Conservation (phyloP, 2,329 filamentous ascomycete species). For the Calycina herbarum region DNA sequence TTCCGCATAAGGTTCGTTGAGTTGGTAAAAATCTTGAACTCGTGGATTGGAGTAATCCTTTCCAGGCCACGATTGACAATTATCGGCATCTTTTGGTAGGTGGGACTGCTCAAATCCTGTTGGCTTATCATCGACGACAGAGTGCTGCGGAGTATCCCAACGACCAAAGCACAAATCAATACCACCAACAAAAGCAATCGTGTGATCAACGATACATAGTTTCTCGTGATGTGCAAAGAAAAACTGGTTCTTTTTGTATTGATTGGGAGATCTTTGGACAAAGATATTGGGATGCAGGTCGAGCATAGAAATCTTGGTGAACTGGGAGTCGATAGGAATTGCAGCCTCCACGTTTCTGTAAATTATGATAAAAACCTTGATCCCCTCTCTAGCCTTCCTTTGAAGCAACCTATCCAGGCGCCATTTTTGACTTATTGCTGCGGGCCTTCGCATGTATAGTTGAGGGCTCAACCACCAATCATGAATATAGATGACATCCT, state of each 20-base stretch:
- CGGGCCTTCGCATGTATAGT: conserved; percentile 88
- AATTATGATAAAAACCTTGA: conserved; percentile 97
- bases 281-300: conserved; percentile 96
- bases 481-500: conserved; percentile 97
- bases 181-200: conserved; percentile 91
- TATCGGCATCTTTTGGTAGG: conserved; percentile 81
- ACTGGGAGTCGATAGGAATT: conserved; percentile 96
- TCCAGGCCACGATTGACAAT: conserved; percentile 94
- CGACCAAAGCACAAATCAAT: conserved; percentile 96
- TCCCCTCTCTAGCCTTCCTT: conserved; percentile 88
- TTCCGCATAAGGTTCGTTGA: conserved; percentile 94
- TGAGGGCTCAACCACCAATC: conserved; percentile 99
- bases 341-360: conserved; percentile 98
- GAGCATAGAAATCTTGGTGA: conserved; percentile 93
- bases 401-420: conserved; percentile 90
- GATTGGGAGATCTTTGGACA: conserved; percentile 92
- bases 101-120: conserved; percentile 86
- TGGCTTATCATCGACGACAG: conserved; percentile 86
- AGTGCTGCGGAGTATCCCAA: conserved; percentile 95
- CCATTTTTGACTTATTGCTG: conserved; percentile 98
- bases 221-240: conserved; percentile 99
- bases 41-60: conserved; percentile 98
- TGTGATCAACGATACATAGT: conserved; percentile 94
- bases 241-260: conserved; percentile 98
- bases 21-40: conserved; percentile 89